phyloP scores from a whole-genome alignment of 495 filamentous ascomycete genomes.

The Massariosphaeria phaeospora region DNA sequence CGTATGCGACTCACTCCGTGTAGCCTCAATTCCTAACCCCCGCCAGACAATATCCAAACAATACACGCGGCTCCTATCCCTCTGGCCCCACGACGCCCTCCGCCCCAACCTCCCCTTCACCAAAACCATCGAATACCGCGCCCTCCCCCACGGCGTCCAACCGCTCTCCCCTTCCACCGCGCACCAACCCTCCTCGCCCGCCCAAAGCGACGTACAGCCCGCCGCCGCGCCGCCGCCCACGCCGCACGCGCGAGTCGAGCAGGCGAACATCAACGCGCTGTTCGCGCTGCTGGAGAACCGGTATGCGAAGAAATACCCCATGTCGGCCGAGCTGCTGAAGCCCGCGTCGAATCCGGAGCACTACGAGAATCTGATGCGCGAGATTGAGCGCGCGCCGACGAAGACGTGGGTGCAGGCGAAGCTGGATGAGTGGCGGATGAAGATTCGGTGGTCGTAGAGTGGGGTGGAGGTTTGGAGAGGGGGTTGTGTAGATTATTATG shows the following conservation, averaged over 20 bases:
- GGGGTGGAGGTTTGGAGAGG: too few relatives aligned
- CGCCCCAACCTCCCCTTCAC: constrained; percentile 76
- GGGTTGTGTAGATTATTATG: too few relatives aligned
- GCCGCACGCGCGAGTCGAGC: constrained; percentile 39
- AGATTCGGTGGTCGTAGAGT: constrained; percentile 32
- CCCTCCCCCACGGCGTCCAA: constrained; percentile 35
- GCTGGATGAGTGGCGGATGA: constrained; percentile 33
- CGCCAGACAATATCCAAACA: constrained; percentile 41
- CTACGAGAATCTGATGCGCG: constrained; percentile 66
- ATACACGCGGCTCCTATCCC: constrained; percentile 62
- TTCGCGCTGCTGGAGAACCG: constrained; percentile 70
- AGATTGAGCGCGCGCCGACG: constrained; percentile 39
- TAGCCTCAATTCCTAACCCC: neutral
- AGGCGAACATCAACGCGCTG: constrained; percentile 65
- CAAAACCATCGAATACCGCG: constrained; percentile 58
- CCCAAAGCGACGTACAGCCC: neutral
- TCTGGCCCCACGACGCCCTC: constrained; percentile 74
- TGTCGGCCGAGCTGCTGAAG: constrained; percentile 55
- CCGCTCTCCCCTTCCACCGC: neutral
- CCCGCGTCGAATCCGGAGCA: constrained; percentile 72
- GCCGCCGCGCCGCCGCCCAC: constrained; percentile 23
- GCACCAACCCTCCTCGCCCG: constrained; percentile 9
- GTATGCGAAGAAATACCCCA: constrained; percentile 66
- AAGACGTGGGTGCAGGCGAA: constrained; percentile 33
- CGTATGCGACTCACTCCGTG: constrained; percentile 19